Conservation (phyloP, 306 rosid genomes). For the Prunus dulcis region DNA sequence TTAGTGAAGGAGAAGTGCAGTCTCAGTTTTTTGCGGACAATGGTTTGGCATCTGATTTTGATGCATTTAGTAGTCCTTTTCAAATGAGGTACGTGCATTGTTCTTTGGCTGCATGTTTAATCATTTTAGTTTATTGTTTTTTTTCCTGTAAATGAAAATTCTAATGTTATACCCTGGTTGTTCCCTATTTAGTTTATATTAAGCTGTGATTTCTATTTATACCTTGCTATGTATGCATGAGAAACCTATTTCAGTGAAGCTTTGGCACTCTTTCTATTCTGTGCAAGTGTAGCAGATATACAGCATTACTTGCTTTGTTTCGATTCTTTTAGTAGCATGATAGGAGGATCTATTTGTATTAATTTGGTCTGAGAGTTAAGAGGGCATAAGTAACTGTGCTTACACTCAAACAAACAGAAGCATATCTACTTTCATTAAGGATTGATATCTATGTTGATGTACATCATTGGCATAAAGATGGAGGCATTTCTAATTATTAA, state of each 20-base stretch:
- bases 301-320: neutral
- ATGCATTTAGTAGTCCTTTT: conserved; percentile 38
- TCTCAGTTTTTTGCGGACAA: conserved; percentile 55
- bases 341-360: too few species aligned
- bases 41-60: conserved; percentile 40
- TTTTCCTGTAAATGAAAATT: neutral
- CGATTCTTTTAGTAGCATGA: neutral
- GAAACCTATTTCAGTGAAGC: too few species aligned
- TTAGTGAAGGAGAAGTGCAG: conserved; percentile 78
- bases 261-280: neutral
- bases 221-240: neutral
- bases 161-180: neutral
- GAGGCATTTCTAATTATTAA: neutral
- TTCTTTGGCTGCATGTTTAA: neutral
- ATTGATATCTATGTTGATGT: neutral
- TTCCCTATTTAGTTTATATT: neutral
- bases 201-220: neutral
- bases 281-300: neutral
- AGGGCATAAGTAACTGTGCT: too few species aligned
- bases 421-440: neutral
- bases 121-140: neutral
- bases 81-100: conserved; percentile 47
- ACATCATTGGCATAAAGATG: neutral
- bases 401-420: neutral
- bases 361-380: too few species aligned